Conservation (phyloP, 1,139 yeast species). For the Debaryomyces sp. region DNA sequence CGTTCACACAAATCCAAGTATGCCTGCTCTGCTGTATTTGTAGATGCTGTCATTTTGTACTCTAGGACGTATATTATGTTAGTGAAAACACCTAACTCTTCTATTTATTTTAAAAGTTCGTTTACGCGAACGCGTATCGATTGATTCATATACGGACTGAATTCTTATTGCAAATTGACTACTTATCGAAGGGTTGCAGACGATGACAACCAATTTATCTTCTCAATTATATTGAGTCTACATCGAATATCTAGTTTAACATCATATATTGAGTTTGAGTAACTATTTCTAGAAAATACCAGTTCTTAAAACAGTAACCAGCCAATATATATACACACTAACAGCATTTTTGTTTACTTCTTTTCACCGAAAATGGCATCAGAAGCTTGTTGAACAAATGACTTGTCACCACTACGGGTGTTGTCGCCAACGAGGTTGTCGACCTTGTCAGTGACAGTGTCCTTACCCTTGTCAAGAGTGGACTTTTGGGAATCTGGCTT, state of each 20-base stretch:
- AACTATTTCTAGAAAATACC: not conserved
- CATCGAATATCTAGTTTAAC: not conserved
- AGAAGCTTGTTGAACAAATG: constrained; percentile 45
- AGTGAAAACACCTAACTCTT: not conserved
- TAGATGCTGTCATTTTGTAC: constrained; percentile 27
- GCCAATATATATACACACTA: not conserved
- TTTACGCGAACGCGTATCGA: not conserved
- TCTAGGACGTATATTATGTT: not conserved
- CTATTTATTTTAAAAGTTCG: not conserved
- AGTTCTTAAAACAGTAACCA: not conserved
- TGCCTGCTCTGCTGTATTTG: constrained; percentile 69
- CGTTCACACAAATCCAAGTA: constrained; percentile 79
- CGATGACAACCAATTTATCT: no score
- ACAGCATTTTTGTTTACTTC: not conserved
- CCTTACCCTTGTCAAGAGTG: constrained; percentile 39
- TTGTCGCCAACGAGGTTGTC: constrained; percentile 42
- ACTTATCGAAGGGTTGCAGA: not conserved
- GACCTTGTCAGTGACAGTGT: constrained; percentile 34
- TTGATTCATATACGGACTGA: not conserved
- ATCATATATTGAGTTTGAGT: not conserved
- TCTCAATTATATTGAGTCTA: not conserved
- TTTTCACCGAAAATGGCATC: constrained; percentile 39
- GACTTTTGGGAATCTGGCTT: constrained; percentile 49
- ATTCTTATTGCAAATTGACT: not conserved
- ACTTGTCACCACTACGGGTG: constrained; percentile 38